Evolutionary conservation across 768 basidiomycete genomes (phyloP).

Genomic region (Hygrophorus pudorinus): DNA sequence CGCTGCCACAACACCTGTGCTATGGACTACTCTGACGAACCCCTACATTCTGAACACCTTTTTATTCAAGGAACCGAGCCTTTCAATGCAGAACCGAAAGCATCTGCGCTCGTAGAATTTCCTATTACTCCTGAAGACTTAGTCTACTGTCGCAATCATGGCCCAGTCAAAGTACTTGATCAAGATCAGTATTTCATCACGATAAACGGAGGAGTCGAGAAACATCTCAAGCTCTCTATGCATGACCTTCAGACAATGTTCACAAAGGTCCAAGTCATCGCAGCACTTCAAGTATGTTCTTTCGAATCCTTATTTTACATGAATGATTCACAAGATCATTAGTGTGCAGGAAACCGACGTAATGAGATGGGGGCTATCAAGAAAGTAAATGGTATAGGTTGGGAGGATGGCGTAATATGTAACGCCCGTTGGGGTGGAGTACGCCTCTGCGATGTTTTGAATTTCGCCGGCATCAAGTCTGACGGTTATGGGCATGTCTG

Average conservation of each 20-base stretch:
- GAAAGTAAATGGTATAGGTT: slow-evolving; percentile 48
- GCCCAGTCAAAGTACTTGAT: slow-evolving; percentile 43
- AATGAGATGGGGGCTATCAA: slow-evolving; percentile 54
- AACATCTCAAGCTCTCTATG: slow-evolving; percentile 25
- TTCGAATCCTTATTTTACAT: not conserved
- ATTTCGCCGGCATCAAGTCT: slow-evolving; percentile 27
- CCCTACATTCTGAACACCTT: slow-evolving; percentile 37
- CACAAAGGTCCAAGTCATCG: slow-evolving; percentile 32
- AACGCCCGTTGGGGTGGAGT: slow-evolving; percentile 63
- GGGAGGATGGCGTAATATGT: slow-evolving; percentile 61
- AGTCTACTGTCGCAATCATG: slow-evolving; percentile 68
- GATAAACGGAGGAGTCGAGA: slow-evolving; percentile 25
- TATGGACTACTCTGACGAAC: slow-evolving; percentile 42
- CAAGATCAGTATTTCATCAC: slow-evolving; percentile 32
- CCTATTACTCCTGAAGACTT: slow-evolving; percentile 50
- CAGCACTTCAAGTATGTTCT: slow-evolving; percentile 43
- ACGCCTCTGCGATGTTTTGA: slow-evolving; percentile 45
- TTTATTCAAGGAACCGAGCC: slow-evolving; percentile 37
- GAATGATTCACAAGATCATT: slow-evolving; percentile 2
- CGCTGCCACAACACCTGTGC: no score
- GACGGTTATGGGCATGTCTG: slow-evolving; percentile 38
- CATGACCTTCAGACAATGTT: slow-evolving; percentile 30
- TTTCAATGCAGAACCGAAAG: slow-evolving; percentile 62
- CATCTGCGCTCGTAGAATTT: slow-evolving; percentile 46
- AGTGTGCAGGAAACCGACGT: slow-evolving; percentile 63